Conservation (phyloP, 306 rosid genomes). For the Vigna mungo region DNA sequence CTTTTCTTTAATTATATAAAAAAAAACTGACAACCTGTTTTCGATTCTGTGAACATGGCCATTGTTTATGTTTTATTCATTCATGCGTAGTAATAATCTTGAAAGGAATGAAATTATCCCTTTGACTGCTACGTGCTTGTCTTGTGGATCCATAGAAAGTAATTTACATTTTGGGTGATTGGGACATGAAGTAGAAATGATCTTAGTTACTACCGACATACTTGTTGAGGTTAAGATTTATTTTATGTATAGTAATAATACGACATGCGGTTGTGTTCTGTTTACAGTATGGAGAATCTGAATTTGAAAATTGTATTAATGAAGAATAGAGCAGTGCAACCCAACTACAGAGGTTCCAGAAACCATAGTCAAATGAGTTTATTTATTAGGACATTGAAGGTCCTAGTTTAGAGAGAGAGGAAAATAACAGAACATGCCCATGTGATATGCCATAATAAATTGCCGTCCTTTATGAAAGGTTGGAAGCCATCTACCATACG, state of each 20-base stretch:
- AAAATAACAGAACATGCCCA: constrained; percentile 47
- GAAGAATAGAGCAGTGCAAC: constrained; percentile 19
- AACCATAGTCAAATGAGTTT: constrained; percentile 46
- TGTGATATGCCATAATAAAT: constrained; percentile 40
- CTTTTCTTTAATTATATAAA: no score
- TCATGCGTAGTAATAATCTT: not conserved
- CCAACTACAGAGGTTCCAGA: constrained; percentile 24
- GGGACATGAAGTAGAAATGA: not conserved
- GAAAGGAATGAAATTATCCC: constrained; percentile 32
- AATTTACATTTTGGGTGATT: constrained; percentile 13
- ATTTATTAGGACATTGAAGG: constrained; percentile 33
- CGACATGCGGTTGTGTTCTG: constrained; percentile 24
- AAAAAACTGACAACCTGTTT: no score
- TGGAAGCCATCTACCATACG: constrained; percentile 35
- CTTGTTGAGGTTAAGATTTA: constrained; percentile 38
- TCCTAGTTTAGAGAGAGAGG: constrained; percentile 34
- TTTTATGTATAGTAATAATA: constrained; percentile 11
- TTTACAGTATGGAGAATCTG: constrained; percentile 40
- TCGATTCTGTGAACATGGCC: no score
- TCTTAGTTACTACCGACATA: constrained; percentile 46
- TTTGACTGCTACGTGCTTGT: constrained; percentile 30
- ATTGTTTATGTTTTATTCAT: no score
- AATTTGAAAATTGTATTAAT: constrained; percentile 23
- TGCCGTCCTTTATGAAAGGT: constrained; percentile 33
- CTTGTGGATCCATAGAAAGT: not conserved